phyloP scores from a whole-genome alignment of 805 yeast species.

The Huiozyma sinensis region DNA sequence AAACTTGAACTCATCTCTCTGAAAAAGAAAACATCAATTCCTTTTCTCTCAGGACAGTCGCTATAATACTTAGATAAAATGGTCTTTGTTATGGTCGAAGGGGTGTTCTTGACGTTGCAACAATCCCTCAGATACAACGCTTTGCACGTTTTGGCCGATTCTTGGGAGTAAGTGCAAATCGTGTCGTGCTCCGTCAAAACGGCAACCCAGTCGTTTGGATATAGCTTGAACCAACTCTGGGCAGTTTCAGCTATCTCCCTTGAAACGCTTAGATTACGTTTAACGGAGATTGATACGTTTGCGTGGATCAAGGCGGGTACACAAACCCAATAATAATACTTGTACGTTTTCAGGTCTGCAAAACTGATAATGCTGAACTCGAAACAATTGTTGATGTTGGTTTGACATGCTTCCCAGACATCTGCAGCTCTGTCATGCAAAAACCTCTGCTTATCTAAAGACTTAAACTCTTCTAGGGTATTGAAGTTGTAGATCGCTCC shows the following conservation, averaged over 20 bases:
- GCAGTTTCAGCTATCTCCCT: background rate
- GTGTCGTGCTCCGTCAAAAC: slow-evolving; percentile 12
- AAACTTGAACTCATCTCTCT: slow-evolving; percentile 29
- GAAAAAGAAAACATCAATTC: slow-evolving; percentile 32
- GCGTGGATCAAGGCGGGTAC: slow-evolving; percentile 47
- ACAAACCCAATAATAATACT: slow-evolving; percentile 83
- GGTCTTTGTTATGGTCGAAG: slow-evolving; percentile 50
- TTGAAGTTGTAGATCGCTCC: slow-evolving; percentile 55
- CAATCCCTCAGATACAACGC: slow-evolving; percentile 34
- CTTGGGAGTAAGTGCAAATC: slow-evolving; percentile 12
- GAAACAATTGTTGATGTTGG: slow-evolving; percentile 19
- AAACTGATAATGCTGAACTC: slow-evolving; percentile 50
- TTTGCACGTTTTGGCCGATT: slow-evolving; percentile 4
- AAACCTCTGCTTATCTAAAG: slow-evolving; percentile 49
- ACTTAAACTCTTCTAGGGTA: slow-evolving; percentile 78
- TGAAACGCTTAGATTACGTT: background rate
- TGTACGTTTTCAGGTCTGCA: slow-evolving; percentile 83
- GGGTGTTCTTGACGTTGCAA: slow-evolving; percentile 26
- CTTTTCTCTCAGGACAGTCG: slow-evolving; percentile 25
- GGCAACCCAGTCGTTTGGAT: slow-evolving; percentile 22
- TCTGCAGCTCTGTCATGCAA: slow-evolving; percentile 34
- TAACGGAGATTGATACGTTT: slow-evolving; percentile 4
- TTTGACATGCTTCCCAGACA: slow-evolving; percentile 21
- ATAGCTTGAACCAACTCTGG: slow-evolving; percentile 11
- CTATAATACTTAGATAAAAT: slow-evolving; percentile 36